Percentiles rank a stretch among this genome's conserved stretches.
These are phyloP conservation scores for Podospora conica DNA, from an alignment of 495 filamentous ascomycete genomes.

Conservation along the genomic window DNA sequence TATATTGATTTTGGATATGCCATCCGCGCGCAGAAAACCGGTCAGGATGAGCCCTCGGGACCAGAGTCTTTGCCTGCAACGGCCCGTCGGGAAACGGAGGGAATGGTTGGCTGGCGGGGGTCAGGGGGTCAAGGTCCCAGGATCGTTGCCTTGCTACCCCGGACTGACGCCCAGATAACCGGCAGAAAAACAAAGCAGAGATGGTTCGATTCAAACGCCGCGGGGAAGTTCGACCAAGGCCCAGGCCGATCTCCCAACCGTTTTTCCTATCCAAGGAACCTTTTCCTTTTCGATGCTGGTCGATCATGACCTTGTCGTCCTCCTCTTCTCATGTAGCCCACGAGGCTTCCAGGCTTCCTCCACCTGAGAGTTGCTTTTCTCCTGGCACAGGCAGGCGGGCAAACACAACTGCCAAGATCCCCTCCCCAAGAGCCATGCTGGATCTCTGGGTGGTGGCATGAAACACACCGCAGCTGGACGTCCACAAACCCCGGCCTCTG, in stretches of 20 bases:
- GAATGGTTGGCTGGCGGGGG: neutral
- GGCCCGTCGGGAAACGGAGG: neutral
- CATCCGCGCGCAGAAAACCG: too few species aligned
- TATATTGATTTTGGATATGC: too few species aligned
- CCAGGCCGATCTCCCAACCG: neutral
- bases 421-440: too few species aligned
- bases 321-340: too few species aligned
- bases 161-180: neutral
- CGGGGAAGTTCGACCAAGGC: neutral
- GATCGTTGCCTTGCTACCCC: neutral
- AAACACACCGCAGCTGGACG: too few species aligned
- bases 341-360: too few species aligned
- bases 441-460: too few species aligned
- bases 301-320: neutral
- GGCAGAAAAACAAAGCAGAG: conserved; percentile 14
- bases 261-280: neutral
- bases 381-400: too few species aligned
- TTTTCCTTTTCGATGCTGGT: too few species aligned
- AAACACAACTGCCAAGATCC: too few species aligned
- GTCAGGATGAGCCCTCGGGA: neutral
- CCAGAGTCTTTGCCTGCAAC: neutral
- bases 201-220: conserved; percentile 16
- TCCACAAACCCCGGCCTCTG: too few species aligned
- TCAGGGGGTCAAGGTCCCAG: neutral
- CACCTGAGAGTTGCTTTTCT: too few species aligned